Conservation (phyloP, 1,284 basidiomycete genomes). For the Trametes pubescens region DNA sequence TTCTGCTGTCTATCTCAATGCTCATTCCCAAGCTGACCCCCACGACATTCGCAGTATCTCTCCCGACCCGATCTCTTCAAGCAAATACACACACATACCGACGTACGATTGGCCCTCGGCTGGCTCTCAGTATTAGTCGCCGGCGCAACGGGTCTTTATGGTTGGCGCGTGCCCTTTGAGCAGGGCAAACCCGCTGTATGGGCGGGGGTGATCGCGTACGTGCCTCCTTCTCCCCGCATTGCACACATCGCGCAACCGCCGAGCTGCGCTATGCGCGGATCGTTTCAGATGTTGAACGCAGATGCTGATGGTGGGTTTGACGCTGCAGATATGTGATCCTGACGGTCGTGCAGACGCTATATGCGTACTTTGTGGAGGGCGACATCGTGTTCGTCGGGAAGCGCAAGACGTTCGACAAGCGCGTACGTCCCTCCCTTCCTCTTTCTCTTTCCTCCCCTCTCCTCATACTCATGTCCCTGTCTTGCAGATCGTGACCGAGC, state of each 20-base stretch:
- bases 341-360: constrained; percentile 74
- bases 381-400: constrained; percentile 84
- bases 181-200: constrained; percentile 82
- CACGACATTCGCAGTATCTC: constrained; percentile 65
- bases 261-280: too few species aligned
- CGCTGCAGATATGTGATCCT: constrained; percentile 72
- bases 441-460: constrained; percentile 6
- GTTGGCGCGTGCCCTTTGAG: constrained; percentile 87
- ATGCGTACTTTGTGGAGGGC: constrained; percentile 84
- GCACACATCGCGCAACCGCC: not conserved
- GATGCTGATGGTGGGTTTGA: constrained; percentile 48
- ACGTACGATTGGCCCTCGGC: constrained; percentile 84
- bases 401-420: constrained; percentile 84
- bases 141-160: constrained; percentile 82
- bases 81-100: constrained; percentile 85
- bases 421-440: constrained; percentile 53
- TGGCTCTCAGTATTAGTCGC: constrained; percentile 87
- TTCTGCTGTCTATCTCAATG: too few species aligned
- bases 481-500: constrained; percentile 81
- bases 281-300: too few species aligned
- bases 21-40: not conserved
- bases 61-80: constrained; percentile 84
- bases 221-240: constrained; percentile 32
- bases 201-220: constrained; percentile 79
- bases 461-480: constrained; percentile 1